Conservation (phyloP, 1,284 basidiomycete genomes). For the Sutorius eximius region DNA sequence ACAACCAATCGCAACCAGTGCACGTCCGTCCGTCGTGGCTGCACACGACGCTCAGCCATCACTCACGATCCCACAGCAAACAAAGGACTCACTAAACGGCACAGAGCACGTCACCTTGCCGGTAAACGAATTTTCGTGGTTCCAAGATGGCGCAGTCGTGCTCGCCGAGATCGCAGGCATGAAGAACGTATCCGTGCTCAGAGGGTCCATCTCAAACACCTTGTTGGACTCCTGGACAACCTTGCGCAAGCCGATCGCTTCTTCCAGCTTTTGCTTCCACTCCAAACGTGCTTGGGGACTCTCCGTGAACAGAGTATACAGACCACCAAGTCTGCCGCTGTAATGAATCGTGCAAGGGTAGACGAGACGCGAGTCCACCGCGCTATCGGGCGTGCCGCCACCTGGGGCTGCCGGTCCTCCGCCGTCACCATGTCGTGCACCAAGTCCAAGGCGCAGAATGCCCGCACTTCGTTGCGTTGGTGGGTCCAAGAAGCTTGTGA, state of each 20-base stretch:
- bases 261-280: conserved; percentile 89
- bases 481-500: conserved; percentile 79
- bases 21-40: conserved; percentile 82
- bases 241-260: conserved; percentile 81
- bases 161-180: conserved; percentile 59
- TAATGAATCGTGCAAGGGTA: conserved; percentile 86
- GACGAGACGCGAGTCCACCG: conserved; percentile 65
- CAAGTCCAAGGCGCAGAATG: conserved; percentile 55
- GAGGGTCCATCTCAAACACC: conserved; percentile 86
- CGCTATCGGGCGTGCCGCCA: conserved; percentile 33
- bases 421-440: conserved; percentile 38
- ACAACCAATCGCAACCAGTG: conserved; percentile 89
- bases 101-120: conserved; percentile 93
- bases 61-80: neutral
- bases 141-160: conserved; percentile 56
- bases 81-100: conserved; percentile 73
- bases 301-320: conserved; percentile 86
- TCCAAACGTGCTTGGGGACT: conserved; percentile 70
- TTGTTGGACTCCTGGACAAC: conserved; percentile 91
- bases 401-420: conserved; percentile 38
- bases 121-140: conserved; percentile 72
- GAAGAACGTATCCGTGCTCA: conserved; percentile 84
- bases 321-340: conserved; percentile 78
- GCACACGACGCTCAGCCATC: conserved; percentile 13
- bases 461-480: conserved; percentile 65